Percentiles rank a stretch among this genome's conserved stretches.
Evolutionary conservation across 2,329 filamentous ascomycete species (phyloP).

Genomic region (Nigrospora osmanthi): DNA sequence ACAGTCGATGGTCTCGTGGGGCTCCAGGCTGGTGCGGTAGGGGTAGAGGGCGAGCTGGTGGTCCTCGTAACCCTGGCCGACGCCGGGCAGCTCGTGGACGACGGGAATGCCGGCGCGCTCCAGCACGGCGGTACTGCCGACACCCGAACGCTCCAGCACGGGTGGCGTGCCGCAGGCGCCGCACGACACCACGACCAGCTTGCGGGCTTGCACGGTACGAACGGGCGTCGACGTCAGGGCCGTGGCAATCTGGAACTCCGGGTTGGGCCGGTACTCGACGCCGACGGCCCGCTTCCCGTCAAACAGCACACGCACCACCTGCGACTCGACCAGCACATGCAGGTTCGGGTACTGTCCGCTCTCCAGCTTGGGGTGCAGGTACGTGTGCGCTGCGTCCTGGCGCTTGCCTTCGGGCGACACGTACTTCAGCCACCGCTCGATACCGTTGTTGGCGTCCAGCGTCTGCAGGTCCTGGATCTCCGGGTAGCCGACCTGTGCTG

Average conservation of each 20-base stretch:
- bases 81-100: slow-evolving; percentile 40
- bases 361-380: slow-evolving; percentile 17
- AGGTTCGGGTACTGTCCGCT: slow-evolving; percentile 20
- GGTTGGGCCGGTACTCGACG: slow-evolving; percentile 40
- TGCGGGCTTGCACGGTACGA: slow-evolving; percentile 38
- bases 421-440: slow-evolving; percentile 15
- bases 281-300: slow-evolving; percentile 39
- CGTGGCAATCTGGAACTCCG: slow-evolving; percentile 24
- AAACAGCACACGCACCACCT: slow-evolving; percentile 39
- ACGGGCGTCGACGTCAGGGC: slow-evolving; percentile 9
- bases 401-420: slow-evolving; percentile 17
- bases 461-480: slow-evolving; percentile 41
- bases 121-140: slow-evolving; percentile 43
- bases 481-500: slow-evolving; percentile 34
- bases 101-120: slow-evolving; percentile 34
- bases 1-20: slow-evolving; percentile 34
- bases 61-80: slow-evolving; percentile 45
- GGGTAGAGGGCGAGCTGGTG: slow-evolving; percentile 40
- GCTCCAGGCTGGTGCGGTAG: slow-evolving; percentile 37
- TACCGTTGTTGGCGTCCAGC: slow-evolving; percentile 29
- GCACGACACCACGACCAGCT: slow-evolving; percentile 40
- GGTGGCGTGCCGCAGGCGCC: slow-evolving; percentile 45
- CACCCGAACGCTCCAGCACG: slow-evolving; percentile 54
- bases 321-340: slow-evolving; percentile 20
- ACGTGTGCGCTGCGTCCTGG: slow-evolving; percentile 17